These are phyloP conservation scores for Coemansia sp. DNA, from an alignment of 192 early-diverging fungal species.

Conservation along the genomic window DNA sequence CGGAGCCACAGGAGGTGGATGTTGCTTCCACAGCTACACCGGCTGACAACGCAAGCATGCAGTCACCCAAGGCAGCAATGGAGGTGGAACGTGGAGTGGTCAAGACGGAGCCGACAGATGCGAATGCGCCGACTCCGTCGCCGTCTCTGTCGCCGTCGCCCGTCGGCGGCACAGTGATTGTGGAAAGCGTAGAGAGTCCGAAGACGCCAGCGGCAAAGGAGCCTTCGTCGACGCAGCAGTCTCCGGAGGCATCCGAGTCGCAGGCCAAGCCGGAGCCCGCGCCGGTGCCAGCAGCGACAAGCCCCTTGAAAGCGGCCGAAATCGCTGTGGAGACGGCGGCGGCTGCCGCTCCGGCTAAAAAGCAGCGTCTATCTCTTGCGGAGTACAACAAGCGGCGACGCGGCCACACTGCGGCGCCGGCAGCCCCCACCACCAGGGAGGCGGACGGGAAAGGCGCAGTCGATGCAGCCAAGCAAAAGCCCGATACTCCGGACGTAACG, in stretches of 20 bases:
- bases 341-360: constrained; percentile 19
- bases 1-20: neutral
- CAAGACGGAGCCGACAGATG: constrained; percentile 37
- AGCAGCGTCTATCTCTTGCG: constrained; percentile 45
- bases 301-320: neutral
- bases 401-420: constrained; percentile 2
- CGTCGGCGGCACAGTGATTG: neutral
- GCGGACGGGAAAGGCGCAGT: constrained; percentile 4
- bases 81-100: constrained; percentile 5
- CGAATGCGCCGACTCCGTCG: constrained; percentile 34
- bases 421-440: constrained; percentile 8
- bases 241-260: neutral
- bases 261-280: neutral
- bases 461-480: neutral
- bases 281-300: neutral
- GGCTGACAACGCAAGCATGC: neutral
- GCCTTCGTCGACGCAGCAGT: neutral
- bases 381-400: constrained; percentile 50
- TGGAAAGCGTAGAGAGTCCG: neutral
- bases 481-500: neutral
- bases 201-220: neutral
- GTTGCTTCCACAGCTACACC: neutral
- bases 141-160: constrained; percentile 12
- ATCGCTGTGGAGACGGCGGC: too few relatives aligned
- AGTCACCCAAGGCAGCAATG: neutral